Conservation (phyloP, 2,329 filamentous ascomycete species). For the Catunica adiposa region DNA sequence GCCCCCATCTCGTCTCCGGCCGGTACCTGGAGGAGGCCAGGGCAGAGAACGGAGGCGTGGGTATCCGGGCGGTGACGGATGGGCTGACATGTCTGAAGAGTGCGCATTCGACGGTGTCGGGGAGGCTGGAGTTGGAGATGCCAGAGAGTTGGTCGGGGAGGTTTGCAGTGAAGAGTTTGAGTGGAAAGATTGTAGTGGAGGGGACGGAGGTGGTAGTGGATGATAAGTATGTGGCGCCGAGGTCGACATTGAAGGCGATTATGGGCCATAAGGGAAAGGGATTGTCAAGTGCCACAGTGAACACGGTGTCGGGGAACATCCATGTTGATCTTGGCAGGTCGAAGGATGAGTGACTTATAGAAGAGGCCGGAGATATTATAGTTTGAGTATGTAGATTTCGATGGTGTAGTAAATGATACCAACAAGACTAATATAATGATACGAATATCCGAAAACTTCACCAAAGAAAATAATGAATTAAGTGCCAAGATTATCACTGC, state of each 20-base stretch:
- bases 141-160: neutral
- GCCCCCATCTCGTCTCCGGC: neutral
- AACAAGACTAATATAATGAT: neutral
- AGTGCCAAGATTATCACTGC: neutral
- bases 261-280: slow-evolving; percentile 1
- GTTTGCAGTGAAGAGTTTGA: neutral
- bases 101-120: slow-evolving; percentile 1
- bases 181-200: neutral
- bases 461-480: neutral
- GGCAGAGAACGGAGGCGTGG: neutral
- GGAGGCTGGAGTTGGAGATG: neutral
- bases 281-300: neutral
- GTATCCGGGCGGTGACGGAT: neutral
- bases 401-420: neutral
- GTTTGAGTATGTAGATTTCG: neutral
- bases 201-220: neutral
- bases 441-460: neutral
- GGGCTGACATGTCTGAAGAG: slow-evolving; percentile 5
- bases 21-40: neutral
- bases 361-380: too few species aligned
- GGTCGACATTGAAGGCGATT: neutral
- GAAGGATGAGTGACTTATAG: too few species aligned
- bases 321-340: neutral
- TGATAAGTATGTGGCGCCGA: neutral
- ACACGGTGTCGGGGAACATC: slow-evolving; percentile 1